A percentile compares a stretch with the other conserved stretches of the same genome.
Evolutionary conservation across 1,284 basidiomycete species (phyloP).

Genomic region (Ustilago tritici): DNA sequence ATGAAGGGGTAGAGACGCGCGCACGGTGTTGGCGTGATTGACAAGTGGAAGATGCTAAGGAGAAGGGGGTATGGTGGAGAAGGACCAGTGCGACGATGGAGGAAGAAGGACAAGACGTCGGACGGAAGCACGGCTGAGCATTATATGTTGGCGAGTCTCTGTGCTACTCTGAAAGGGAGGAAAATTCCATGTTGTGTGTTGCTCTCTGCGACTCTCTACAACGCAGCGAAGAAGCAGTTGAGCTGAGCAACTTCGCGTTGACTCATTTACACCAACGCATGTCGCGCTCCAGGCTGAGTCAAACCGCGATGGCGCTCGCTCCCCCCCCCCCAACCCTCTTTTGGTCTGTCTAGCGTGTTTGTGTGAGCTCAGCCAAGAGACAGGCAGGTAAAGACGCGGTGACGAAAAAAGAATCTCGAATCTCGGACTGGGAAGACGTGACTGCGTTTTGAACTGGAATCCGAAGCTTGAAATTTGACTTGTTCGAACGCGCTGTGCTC

Average conservation of each 20-base stretch:
- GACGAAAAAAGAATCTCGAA: background rate
- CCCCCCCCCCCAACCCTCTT: too few species aligned
- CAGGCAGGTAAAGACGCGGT: background rate
- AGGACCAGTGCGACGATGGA: slow-evolving; percentile 40
- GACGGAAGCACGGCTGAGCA: slow-evolving; percentile 20
- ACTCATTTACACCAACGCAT: slow-evolving; percentile 17
- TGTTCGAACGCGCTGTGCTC: background rate
- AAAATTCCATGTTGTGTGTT: slow-evolving; percentile 36
- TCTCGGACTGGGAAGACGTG: background rate
- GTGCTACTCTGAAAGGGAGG: slow-evolving; percentile 14
- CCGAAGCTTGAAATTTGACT: background rate
- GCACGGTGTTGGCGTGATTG: slow-evolving; percentile 15
- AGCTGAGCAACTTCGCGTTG: slow-evolving; percentile 35
- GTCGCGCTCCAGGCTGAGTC: slow-evolving; percentile 8
- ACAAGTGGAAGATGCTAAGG: slow-evolving; percentile 11
- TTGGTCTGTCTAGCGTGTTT: too few species aligned
- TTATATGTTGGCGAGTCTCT: slow-evolving; percentile 33
- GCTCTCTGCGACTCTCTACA: slow-evolving; percentile 19
- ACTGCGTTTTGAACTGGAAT: too few species aligned
- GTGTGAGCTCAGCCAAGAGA: too few species aligned
- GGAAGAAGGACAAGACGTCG: slow-evolving; percentile 27
- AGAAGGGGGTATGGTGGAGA: slow-evolving; percentile 13
- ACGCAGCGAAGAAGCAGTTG: background rate
- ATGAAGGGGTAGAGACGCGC: slow-evolving; percentile 17
- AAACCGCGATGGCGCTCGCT: background rate